phyloP scores from a whole-genome alignment of 495 filamentous ascomycete genomes.

The Podospora bellae-mahoneyi region DNA sequence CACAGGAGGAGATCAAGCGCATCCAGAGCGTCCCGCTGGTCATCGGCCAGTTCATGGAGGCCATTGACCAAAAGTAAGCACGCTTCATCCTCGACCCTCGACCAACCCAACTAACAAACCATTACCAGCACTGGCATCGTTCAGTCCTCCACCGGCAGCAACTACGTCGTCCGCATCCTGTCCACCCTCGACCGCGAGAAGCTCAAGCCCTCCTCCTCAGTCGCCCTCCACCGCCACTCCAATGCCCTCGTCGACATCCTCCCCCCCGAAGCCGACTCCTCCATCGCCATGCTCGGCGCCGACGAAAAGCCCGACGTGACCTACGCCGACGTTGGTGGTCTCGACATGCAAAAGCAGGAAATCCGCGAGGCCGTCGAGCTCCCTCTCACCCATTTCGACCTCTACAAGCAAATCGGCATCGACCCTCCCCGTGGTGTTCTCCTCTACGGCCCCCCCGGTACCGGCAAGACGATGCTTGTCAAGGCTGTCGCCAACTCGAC shows the following conservation, averaged over 20 bases:
- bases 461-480: conserved; percentile 98
- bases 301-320: conserved; percentile 98
- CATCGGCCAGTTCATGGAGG: conserved; percentile 99
- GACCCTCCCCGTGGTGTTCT: conserved; percentile 95
- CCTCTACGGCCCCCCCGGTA: conserved; percentile 93
- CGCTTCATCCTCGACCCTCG: conserved; percentile 6
- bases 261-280: conserved; percentile 94
- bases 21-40: conserved; percentile 98
- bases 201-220: conserved; percentile 94
- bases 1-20: conserved; percentile 98
- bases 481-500: conserved; percentile 98
- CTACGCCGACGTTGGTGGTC: conserved; percentile 93
- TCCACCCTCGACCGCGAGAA: conserved; percentile 97
- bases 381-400: conserved; percentile 92
- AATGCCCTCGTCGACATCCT: conserved; percentile 98
- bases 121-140: conserved; percentile 87
- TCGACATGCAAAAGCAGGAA: conserved; percentile 99
- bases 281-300: conserved; percentile 94
- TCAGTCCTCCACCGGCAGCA: conserved; percentile 95
- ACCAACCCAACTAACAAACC: conserved; percentile 11
- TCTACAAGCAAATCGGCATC: conserved; percentile 98
- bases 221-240: conserved; percentile 95
- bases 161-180: conserved; percentile 97
- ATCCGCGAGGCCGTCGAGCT: conserved; percentile 97
- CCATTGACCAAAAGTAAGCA: conserved; percentile 95